These are phyloP conservation scores for Anaeromyces robustus DNA, from an alignment of 192 early-diverging fungal species.

Conservation along the genomic window DNA sequence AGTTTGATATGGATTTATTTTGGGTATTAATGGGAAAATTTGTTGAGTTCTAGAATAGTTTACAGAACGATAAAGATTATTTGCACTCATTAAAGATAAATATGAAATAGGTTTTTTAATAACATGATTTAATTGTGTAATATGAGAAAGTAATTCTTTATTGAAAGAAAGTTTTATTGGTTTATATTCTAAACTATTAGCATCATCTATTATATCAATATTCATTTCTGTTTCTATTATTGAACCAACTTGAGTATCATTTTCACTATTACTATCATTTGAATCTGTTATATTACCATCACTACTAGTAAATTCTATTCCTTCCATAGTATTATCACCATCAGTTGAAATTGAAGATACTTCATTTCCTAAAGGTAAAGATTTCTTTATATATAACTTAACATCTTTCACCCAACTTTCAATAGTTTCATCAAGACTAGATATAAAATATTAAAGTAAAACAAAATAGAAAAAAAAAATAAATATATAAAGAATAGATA, in stretches of 20 bases:
- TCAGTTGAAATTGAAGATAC: not conserved
- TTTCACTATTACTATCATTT: not conserved
- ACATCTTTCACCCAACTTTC: conserved; percentile 73
- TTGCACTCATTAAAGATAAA: not conserved
- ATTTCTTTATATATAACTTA: not conserved
- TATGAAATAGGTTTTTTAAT: not conserved
- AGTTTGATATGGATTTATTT: no score
- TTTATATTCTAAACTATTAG: not conserved
- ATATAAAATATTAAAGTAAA: no score
- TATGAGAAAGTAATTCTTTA: not conserved
- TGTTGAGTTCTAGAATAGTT: not conserved
- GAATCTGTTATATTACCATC: not conserved
- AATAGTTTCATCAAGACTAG: conserved; percentile 63
- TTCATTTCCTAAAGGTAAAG: not conserved
- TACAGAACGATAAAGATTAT: not conserved
- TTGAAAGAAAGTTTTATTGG: not conserved
- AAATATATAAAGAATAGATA: no score
- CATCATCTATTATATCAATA: no score
- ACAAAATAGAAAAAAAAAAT: no score
- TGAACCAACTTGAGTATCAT: no score
- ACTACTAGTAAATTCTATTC: not conserved
- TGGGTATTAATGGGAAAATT: not conserved
- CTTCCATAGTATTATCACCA: not conserved
- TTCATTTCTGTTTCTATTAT: no score
- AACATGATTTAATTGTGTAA: not conserved